Evolutionary conservation across 352 stramenopile genomes (phyloP).

Genomic region (Pythium phragmitis): DNA sequence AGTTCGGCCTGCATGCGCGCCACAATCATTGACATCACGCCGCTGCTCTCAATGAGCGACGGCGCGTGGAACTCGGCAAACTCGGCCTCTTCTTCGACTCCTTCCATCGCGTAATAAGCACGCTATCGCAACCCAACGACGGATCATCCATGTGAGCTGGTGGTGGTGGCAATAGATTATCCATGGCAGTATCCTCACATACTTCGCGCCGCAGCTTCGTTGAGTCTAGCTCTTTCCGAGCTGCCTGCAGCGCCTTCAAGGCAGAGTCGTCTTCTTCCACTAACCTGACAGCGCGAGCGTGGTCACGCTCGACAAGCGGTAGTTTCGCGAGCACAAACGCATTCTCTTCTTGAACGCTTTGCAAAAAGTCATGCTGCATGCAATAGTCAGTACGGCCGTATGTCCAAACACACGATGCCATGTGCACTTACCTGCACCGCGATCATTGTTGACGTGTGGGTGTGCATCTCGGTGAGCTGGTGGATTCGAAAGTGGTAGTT

Average conservation of each 20-base stretch:
- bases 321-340: conserved; percentile 50
- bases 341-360: conserved; percentile 45
- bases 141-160: too few relatives aligned
- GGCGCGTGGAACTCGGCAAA: conserved; percentile 71
- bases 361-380: conserved; percentile 49
- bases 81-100: conserved; percentile 74
- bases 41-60: conserved; percentile 55
- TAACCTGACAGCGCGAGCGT: conserved; percentile 39
- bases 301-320: conserved; percentile 55
- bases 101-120: conserved; percentile 53
- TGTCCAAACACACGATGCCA: neutral
- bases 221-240: conserved; percentile 29
- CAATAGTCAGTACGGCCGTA: neutral
- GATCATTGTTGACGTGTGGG: conserved; percentile 39
- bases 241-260: conserved; percentile 28
- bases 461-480: conserved; percentile 47
- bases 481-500: conserved; percentile 70
- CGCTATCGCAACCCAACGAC: conserved; percentile 21
- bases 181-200: neutral
- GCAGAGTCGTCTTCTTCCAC: conserved; percentile 45
- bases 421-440: conserved; percentile 43
- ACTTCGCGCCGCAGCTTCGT: conserved; percentile 46
- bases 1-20: conserved; percentile 37
- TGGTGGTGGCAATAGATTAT: neutral
- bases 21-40: conserved; percentile 51